Conservation (phyloP, 2,329 filamentous ascomycete species). For the Pseudogymnoascus sp. region DNA sequence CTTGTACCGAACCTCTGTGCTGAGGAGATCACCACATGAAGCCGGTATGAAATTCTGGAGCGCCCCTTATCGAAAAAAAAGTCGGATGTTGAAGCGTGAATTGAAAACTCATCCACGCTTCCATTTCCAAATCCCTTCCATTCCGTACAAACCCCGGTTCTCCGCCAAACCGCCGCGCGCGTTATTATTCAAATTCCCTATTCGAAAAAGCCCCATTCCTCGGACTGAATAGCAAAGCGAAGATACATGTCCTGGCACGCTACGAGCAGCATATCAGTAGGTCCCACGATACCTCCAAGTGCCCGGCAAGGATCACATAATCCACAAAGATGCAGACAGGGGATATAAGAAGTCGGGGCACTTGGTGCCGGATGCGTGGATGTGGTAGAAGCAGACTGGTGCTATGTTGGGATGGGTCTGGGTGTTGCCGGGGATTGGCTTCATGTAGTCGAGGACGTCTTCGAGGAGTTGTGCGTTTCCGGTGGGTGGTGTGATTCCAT, state of each 20-base stretch:
- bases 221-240: background rate
- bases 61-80: background rate
- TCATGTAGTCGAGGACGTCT: slow-evolving; percentile 1
- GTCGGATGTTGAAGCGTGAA: background rate
- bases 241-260: background rate
- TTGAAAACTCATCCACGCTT: background rate
- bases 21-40: background rate
- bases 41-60: background rate
- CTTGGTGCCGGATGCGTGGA: background rate
- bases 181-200: background rate
- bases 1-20: background rate
- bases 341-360: background rate
- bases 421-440: background rate
- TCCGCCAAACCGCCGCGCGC: background rate
- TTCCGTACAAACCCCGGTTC: background rate
- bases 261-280: background rate
- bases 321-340: background rate
- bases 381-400: background rate
- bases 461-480: background rate
- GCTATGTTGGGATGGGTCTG: background rate
- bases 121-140: background rate
- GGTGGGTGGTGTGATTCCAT: background rate
- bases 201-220: background rate
- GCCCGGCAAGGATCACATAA: background rate
- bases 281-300: background rate